Percentiles rank a stretch among this genome's conserved stretches.
These are phyloP conservation scores for Abelmoschus esculentus DNA, from an alignment of 345 rosid genomes.

Conservation along the genomic window DNA sequence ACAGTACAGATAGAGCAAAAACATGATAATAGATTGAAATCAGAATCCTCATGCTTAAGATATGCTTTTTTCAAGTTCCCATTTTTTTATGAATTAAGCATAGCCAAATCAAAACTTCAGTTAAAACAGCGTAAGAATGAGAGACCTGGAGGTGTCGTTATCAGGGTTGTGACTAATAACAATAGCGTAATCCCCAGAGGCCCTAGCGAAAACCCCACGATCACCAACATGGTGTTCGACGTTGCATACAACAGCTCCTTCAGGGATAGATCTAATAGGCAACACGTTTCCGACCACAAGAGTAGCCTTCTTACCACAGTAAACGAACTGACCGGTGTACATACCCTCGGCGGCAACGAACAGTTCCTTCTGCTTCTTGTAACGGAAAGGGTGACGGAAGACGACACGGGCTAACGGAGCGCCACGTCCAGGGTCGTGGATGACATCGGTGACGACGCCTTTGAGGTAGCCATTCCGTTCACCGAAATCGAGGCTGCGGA, in stretches of 20 bases:
- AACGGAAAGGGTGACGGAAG: too few relatives aligned
- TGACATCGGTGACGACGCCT: conserved; percentile 55
- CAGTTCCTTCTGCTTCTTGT: conserved; percentile 46
- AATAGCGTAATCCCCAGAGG: too few relatives aligned
- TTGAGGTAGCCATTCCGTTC: conserved; percentile 64
- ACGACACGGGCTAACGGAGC: conserved; percentile 50
- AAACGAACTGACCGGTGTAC: too few relatives aligned
- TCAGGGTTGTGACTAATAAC: too few relatives aligned
- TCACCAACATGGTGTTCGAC: conserved; percentile 74
- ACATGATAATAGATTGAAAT: too few relatives aligned
- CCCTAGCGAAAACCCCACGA: background rate
- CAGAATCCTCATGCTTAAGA: too few relatives aligned
- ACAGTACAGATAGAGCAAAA: too few relatives aligned
- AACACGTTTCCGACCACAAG: background rate
- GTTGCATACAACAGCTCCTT: conserved; percentile 65
- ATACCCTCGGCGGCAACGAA: conserved; percentile 46
- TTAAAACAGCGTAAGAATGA: background rate
- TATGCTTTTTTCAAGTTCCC: too few relatives aligned
- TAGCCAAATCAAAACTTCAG: background rate
- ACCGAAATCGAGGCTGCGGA: conserved; percentile 61
- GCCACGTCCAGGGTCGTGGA: conserved; percentile 68
- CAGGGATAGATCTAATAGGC: conserved; percentile 53
- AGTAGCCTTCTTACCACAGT: too few relatives aligned
- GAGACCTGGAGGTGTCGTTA: conserved; percentile 38
- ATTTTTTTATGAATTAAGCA: too few relatives aligned